Evolutionary conservation across 495 filamentous ascomycete genomes (phyloP).

Genomic region (Hyaloscypha bicolor): DNA sequence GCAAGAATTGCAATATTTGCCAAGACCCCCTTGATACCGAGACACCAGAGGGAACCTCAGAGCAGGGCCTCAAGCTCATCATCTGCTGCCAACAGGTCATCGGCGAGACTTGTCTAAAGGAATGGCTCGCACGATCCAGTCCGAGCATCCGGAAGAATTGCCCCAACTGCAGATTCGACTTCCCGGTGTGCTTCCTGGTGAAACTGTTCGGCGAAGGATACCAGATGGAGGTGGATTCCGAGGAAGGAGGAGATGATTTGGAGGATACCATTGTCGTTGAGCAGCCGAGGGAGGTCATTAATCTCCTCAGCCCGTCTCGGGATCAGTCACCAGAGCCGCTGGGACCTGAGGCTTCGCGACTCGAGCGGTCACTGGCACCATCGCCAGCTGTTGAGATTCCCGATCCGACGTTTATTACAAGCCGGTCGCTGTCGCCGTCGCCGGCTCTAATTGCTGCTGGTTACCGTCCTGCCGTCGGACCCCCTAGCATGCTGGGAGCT

Average conservation of each 20-base stretch:
- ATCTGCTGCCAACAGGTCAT: conserved; percentile 25
- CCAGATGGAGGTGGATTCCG: neutral
- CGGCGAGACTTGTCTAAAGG: conserved; percentile 17
- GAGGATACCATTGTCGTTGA: neutral
- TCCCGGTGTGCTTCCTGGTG: conserved; percentile 3
- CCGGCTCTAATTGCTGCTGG: no score
- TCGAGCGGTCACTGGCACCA: neutral
- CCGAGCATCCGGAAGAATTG: neutral
- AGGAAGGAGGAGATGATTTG: neutral
- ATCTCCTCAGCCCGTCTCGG: neutral
- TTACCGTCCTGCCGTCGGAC: no score
- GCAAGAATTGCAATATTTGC: conserved; percentile 22
- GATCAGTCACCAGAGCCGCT: neutral
- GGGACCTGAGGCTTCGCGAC: neutral
- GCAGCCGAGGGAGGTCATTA: neutral
- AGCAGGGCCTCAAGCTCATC: conserved; percentile 13
- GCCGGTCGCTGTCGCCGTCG: no score
- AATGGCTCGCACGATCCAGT: conserved; percentile 1
- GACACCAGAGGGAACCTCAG: conserved; percentile 10
- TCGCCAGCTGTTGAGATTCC: neutral
- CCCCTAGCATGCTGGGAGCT: no score
- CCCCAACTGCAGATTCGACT: conserved; percentile 20
- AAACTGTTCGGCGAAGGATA: conserved; percentile 2
- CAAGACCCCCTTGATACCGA: neutral
- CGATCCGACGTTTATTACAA: no score